Conservation (phyloP, 1,139 yeast genomes). For the Taiozyma onychis region DNA sequence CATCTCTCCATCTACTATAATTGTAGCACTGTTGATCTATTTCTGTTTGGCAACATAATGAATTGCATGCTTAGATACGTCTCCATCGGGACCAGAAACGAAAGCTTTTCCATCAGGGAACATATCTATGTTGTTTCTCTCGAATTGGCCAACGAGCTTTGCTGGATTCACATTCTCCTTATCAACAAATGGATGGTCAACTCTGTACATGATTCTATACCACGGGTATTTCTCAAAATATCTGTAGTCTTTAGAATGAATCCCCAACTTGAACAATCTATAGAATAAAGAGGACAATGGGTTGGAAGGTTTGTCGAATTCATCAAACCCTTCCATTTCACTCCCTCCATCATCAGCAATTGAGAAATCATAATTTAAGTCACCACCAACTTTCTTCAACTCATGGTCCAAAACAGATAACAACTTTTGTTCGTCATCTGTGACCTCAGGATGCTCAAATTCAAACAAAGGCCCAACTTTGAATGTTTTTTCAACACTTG, state of each 20-base stretch:
- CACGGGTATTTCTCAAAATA: slow-evolving; percentile 15
- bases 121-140: slow-evolving; percentile 12
- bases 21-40: not conserved
- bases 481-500: slow-evolving; percentile 8
- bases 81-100: not conserved
- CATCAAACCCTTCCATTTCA: not conserved
- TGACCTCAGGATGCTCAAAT: slow-evolving; percentile 1
- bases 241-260: slow-evolving; percentile 4
- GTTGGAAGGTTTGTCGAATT: not conserved
- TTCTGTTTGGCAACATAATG: slow-evolving; percentile 1
- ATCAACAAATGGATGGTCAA: slow-evolving; percentile 6
- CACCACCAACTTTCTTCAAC: slow-evolving; percentile 5
- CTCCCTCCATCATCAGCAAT: not conserved
- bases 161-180: not conserved
- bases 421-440: slow-evolving; percentile 17
- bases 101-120: slow-evolving; percentile 5
- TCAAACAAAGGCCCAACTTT: slow-evolving; percentile 12
- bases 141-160: slow-evolving; percentile 1
- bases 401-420: slow-evolving; percentile 18
- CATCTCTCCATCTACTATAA: no score
- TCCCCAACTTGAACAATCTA: slow-evolving; percentile 5
- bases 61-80: slow-evolving; percentile 1
- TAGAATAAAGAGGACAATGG: not conserved
- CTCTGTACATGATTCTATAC: slow-evolving; percentile 11
- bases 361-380: not conserved